Evolutionary conservation across 2,329 filamentous ascomycete species (phyloP).

Genomic region (Arthroderma sp.): DNA sequence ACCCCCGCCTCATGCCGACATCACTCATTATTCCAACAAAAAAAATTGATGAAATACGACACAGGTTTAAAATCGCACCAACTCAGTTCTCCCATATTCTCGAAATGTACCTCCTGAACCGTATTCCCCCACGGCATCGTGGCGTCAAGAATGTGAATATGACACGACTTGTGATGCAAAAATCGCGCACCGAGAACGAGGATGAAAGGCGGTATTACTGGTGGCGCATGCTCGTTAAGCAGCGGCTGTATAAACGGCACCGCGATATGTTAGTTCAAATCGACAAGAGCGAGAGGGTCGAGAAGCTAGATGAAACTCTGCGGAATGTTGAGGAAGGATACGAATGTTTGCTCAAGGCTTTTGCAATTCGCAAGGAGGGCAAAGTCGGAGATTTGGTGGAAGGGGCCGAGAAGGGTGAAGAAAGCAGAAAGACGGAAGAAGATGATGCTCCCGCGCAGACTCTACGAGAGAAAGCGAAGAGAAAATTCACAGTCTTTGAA

Average conservation of each 20-base stretch:
- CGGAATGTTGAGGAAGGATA: conserved; percentile 47
- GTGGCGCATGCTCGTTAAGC: conserved; percentile 52
- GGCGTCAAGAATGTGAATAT: conserved; percentile 36
- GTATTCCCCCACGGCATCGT: conserved; percentile 39
- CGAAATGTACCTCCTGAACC: conserved; percentile 49
- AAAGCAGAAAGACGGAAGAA: conserved; percentile 16
- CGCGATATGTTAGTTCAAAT: conserved; percentile 47
- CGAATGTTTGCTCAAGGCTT: conserved; percentile 37
- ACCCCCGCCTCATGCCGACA: conserved; percentile 33
- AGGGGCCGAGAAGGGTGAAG: conserved; percentile 15
- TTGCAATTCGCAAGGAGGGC: conserved; percentile 17
- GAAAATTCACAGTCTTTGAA: conserved; percentile 20
- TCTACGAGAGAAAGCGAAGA: conserved; percentile 16
- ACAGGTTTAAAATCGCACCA: conserved; percentile 43
- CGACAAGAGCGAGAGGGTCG: conserved; percentile 42
- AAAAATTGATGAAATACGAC: conserved; percentile 37
- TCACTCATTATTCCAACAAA: conserved; percentile 41
- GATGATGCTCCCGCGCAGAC: conserved; percentile 7
- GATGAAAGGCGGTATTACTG: conserved; percentile 51
- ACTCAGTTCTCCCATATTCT: conserved; percentile 50
- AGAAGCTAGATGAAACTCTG: conserved; percentile 47
- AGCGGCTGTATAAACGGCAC: conserved; percentile 49
- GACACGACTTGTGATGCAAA: conserved; percentile 37
- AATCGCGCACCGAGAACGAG: conserved; percentile 34
- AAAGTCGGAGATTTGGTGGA: conserved; percentile 10